These are phyloP conservation scores for Komagataella ulmi DNA, from an alignment of 805 yeast species.

Conservation along the genomic window DNA sequence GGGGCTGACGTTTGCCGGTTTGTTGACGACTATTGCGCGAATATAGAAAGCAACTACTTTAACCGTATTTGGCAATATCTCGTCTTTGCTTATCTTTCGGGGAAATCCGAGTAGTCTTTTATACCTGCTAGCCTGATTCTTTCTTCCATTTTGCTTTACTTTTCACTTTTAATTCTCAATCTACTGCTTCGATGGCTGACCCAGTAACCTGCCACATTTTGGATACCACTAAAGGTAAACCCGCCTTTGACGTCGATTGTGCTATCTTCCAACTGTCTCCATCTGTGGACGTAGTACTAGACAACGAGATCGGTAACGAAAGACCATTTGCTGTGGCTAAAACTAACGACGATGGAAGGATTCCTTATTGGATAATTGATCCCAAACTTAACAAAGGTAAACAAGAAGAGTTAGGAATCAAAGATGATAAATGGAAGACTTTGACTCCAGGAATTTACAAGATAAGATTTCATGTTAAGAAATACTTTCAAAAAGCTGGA, in stretches of 20 bases:
- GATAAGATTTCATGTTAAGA: slow-evolving; percentile 64
- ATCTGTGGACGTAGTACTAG: slow-evolving; percentile 4
- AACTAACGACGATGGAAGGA: slow-evolving; percentile 76
- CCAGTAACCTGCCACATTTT: slow-evolving; percentile 86
- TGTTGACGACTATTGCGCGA: background rate
- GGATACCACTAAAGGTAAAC: slow-evolving; percentile 74
- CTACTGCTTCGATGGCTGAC: background rate
- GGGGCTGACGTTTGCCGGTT: background rate
- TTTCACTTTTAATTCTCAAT: background rate
- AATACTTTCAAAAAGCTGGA: slow-evolving; percentile 33
- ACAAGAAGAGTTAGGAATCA: slow-evolving; percentile 16
- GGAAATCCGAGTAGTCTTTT: background rate
- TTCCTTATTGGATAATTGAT: slow-evolving; percentile 48
- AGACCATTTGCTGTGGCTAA: slow-evolving; percentile 50
- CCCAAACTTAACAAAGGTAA: slow-evolving; percentile 16
- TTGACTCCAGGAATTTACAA: slow-evolving; percentile 56
- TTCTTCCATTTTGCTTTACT: background rate
- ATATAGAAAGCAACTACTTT: background rate
- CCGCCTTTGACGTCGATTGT: slow-evolving; percentile 69
- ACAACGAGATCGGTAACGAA: background rate
- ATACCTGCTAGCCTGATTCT: background rate
- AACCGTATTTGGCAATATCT: background rate
- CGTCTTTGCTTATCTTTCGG: background rate
- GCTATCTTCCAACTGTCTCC: slow-evolving; percentile 31
- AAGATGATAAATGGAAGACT: slow-evolving; percentile 23